Percentiles rank a stretch among this genome's conserved stretches.
Conservation (phyloP, 345 rosid genomes). For the Pelargonium nanum region DNA sequence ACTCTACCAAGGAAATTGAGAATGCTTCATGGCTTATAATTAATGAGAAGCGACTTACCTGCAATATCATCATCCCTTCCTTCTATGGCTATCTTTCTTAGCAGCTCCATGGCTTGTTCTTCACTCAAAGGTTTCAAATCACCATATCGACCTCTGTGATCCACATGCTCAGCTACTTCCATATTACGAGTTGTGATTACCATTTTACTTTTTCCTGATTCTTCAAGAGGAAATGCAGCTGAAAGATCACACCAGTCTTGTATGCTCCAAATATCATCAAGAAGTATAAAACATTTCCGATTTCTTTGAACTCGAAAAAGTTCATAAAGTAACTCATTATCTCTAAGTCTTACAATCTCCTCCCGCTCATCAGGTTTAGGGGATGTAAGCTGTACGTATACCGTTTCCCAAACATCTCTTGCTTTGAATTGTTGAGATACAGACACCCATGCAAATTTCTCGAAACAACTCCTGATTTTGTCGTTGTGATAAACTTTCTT, state of each 20-base stretch:
- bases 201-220: conserved; percentile 19
- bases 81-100: neutral
- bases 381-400: conserved; percentile 17
- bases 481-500: conserved; percentile 17
- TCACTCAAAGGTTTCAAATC: neutral
- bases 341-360: conserved; percentile 18
- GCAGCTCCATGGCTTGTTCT: neutral
- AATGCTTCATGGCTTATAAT: too few relatives aligned
- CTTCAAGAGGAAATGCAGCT: conserved; percentile 14
- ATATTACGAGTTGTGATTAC: conserved; percentile 17
- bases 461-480: conserved; percentile 14
- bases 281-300: conserved; percentile 24
- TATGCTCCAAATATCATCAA: conserved; percentile 32
- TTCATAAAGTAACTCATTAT: conserved; percentile 18
- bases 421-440: conserved; percentile 24
- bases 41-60: neutral
- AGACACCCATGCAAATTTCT: conserved; percentile 25
- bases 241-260: conserved; percentile 22
- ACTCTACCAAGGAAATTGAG: too few relatives aligned
- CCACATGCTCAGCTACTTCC: neutral
- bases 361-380: conserved; percentile 15
- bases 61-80: neutral
- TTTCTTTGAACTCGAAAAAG: conserved; percentile 9
- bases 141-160: neutral
- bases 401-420: conserved; percentile 21